Evolutionary conservation across 192 early-diverging fungal genomes (phyloP), one percentile per base, ranked within the genome.

Genomic region (Backusella liffmaniae): DNA sequence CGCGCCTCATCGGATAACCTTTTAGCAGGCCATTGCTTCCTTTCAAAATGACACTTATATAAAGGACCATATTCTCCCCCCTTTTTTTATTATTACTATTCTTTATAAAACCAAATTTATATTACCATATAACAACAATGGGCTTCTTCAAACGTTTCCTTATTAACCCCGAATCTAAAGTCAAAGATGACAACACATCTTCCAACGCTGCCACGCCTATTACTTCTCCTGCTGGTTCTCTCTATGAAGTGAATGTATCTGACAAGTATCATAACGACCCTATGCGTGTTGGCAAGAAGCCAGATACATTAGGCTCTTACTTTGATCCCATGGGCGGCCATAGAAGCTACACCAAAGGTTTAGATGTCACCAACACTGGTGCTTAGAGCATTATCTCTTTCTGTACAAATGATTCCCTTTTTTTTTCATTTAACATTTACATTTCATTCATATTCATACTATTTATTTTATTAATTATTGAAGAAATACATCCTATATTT

Each of bases 281-380:
- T 29, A 73, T 72, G 59, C 39, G 76, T 44, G 39, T 49, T 16
- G 66, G 32, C 0, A 73, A 34, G 21, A 56, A 67, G 12, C 76
- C 76, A 32, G 76, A 77, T 67, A 72, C 44, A 29, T 29, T 73
- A 26, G 76, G 76, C 16, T 4, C n/a, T 12, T 77, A 49, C 29
- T 34, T 73, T 37, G 76, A 77, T 66, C 76, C 76, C 10, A 77
- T 77, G 76, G 76, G 76, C 37, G 70, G 70, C 1, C 70, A 66
- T 46, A 44, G 71, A 39, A 67, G 71, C 16, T 44, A 44, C 23
- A 30, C 62, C 5, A 34, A 39, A 66, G 46, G 76, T 26, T 42
- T 15, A 65, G 76, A 77, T 73, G 70, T 72, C 42, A 77, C 71
- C 30, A 67, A 56, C 26, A 77, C 70, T 32, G 76, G 76, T 9